Evolutionary conservation across 2,329 filamentous ascomycete species (phyloP).

Genomic region (Fusarium agapanthi): DNA sequence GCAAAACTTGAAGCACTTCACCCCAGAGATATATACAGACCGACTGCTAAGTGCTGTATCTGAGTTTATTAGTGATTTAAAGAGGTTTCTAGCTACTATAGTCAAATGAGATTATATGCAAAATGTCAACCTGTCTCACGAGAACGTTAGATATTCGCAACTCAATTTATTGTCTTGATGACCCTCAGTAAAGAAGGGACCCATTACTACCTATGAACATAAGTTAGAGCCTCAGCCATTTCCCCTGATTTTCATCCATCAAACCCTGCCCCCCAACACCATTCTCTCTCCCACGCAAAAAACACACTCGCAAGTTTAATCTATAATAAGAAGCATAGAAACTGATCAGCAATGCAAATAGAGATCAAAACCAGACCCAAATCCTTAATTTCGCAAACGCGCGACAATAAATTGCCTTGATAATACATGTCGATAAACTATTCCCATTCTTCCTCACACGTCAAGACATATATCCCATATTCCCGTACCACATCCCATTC

Average conservation of each 20-base stretch:
- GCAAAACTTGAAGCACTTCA: background rate
- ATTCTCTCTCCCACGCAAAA: background rate
- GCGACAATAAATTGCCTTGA: conserved; percentile 31
- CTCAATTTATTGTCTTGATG: background rate
- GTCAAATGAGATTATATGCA: background rate
- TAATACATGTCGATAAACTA: conserved; percentile 40
- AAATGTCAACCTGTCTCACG: background rate
- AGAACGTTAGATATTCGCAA: background rate
- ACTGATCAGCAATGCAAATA: background rate
- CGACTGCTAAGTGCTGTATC: too few species aligned
- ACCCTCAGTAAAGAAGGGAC: background rate
- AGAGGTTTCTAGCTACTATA: background rate
- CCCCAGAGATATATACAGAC: background rate
- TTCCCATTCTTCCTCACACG: conserved; percentile 27
- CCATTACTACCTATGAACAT: background rate
- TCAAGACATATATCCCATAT: conserved; percentile 33
- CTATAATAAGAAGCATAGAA: background rate
- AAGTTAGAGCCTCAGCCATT: background rate
- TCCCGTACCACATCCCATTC: conserved; percentile 31
- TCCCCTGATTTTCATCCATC: background rate
- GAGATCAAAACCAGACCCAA: conserved; percentile 14
- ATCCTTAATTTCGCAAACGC: conserved; percentile 32
- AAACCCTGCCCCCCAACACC: background rate
- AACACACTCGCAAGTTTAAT: background rate
- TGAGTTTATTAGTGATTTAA: background rate